phyloP scores from a whole-genome alignment of 1,284 basidiomycete species.

The Ustilago tritici region DNA sequence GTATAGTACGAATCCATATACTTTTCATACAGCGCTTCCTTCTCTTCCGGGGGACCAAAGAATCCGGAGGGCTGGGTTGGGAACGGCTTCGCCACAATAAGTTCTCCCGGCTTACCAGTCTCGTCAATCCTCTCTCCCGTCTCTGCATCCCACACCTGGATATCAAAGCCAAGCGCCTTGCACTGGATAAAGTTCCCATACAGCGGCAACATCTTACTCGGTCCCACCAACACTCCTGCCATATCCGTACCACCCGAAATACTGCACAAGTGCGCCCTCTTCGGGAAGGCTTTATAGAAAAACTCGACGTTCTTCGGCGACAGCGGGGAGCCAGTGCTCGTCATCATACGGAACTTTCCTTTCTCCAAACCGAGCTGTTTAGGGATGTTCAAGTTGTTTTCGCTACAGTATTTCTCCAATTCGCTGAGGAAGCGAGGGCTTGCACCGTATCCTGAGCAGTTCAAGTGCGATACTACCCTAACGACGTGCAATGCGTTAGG shows the following conservation, averaged over 20 bases:
- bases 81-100: constrained; percentile 67
- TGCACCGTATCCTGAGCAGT: constrained; percentile 62
- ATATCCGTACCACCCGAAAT: constrained; percentile 68
- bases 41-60: constrained; percentile 46
- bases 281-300: constrained; percentile 58
- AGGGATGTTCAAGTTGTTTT: constrained; percentile 13
- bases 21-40: constrained; percentile 61
- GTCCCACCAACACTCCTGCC: constrained; percentile 63
- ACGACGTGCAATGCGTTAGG: constrained; percentile 59
- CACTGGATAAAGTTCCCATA: constrained; percentile 67
- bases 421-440: constrained; percentile 60
- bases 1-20: constrained; percentile 69
- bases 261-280: constrained; percentile 41
- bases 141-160: constrained; percentile 58
- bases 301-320: constrained; percentile 59
- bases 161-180: constrained; percentile 64
- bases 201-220: constrained; percentile 57
- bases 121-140: constrained; percentile 52
- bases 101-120: constrained; percentile 59
- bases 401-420: constrained; percentile 38
- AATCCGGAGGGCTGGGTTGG: constrained; percentile 66
- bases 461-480: constrained; percentile 58
- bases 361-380: constrained; percentile 40
- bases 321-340: constrained; percentile 66
- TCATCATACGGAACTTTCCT: constrained; percentile 58